phyloP scores from a whole-genome alignment of 345 rosid species.

The Aquilaria malaccensis region DNA sequence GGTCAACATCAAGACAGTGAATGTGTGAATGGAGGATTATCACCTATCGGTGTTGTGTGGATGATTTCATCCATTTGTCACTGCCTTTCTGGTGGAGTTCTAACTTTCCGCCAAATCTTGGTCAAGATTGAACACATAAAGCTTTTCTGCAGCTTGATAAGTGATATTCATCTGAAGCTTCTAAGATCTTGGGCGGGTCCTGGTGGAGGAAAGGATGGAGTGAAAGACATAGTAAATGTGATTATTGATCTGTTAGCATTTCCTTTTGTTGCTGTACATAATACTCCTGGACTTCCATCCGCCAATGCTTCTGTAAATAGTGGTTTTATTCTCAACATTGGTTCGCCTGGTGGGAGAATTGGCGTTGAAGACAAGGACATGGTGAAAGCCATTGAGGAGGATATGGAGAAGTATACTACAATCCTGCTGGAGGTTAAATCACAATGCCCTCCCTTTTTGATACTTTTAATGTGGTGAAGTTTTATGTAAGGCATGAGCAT shows the following conservation, averaged over 20 bases:
- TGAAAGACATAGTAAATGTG: slow-evolving; percentile 61
- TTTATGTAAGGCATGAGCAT: neutral
- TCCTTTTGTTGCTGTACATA: slow-evolving; percentile 91
- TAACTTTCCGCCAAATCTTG: slow-evolving; percentile 68
- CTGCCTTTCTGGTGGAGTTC: slow-evolving; percentile 77
- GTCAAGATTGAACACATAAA: slow-evolving; percentile 56
- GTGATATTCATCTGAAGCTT: slow-evolving; percentile 77
- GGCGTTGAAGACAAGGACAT: slow-evolving; percentile 75
- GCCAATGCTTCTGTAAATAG: slow-evolving; percentile 89
- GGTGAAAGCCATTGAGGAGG: slow-evolving; percentile 77
- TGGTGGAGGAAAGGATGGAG: slow-evolving; percentile 88
- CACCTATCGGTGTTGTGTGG: slow-evolving; percentile 88
- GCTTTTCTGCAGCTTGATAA: slow-evolving; percentile 46
- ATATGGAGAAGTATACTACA: slow-evolving; percentile 79
- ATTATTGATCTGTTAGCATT: slow-evolving; percentile 82
- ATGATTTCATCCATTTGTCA: slow-evolving; percentile 74
- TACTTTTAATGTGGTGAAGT: neutral
- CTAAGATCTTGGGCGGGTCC: slow-evolving; percentile 85
- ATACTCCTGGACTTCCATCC: slow-evolving; percentile 63
- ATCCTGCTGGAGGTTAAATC: slow-evolving; percentile 72
- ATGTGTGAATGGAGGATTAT: slow-evolving; percentile 37
- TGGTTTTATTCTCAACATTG: slow-evolving; percentile 87
- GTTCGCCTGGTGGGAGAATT: slow-evolving; percentile 68
- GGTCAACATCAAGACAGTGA: slow-evolving; percentile 35
- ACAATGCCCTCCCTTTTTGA: slow-evolving; percentile 2